Base-by-base conservation (phyloP, 495 filamentous ascomycete genomes). In the Penicillium bovifimosum region DNA sequence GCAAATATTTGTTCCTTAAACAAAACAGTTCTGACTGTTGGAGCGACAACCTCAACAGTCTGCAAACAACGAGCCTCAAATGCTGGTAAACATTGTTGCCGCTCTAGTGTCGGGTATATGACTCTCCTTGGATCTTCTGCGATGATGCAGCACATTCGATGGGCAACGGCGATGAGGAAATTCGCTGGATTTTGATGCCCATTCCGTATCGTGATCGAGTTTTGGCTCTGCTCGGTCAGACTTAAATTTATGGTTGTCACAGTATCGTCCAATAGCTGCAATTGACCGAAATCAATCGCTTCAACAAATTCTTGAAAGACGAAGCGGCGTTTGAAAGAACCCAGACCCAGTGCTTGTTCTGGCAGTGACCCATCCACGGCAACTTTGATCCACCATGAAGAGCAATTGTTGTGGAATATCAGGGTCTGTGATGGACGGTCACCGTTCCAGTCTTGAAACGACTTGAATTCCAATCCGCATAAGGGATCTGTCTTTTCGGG, bases 301-400 rank as follows among this genome's bases (percentile, higher is more conserved):
- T 60, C 11, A 50, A 60, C 0, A n/a, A 60, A 60, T 24, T 14
- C 13, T 40, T 34, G 47, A 29, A 60, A 48, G 0, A 27, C 16
- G 2, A 35, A 50, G 5, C 34, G 42, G 39, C 53, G 56, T 43
- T 40, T 28, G 17, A 52, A 16, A 39, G 48, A 56, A 8, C 53
- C 47, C 11, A 56, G 41, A 13, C 10, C 17, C 16, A 14, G 14
- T 33, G 52, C 24, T 34, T 34, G 2, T 27, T 49, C 39, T 18
- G 41, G 56, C 9, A 56, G 29, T 31, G 42, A 42, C 39, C 46
- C 13, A 45, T 50, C 31, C 20, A 55, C 26, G n/a, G 14, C 9
- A 29, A 60, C 47, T 53, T 53, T 60, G 11, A 60, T 47, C 53
- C 52, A 56, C 56, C 52, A 60, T 40, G 35, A 52, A 41, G 17